Evolutionary conservation across 371 early-diverging fungal genomes (phyloP).

Genomic region (Mortierella sp.): DNA sequence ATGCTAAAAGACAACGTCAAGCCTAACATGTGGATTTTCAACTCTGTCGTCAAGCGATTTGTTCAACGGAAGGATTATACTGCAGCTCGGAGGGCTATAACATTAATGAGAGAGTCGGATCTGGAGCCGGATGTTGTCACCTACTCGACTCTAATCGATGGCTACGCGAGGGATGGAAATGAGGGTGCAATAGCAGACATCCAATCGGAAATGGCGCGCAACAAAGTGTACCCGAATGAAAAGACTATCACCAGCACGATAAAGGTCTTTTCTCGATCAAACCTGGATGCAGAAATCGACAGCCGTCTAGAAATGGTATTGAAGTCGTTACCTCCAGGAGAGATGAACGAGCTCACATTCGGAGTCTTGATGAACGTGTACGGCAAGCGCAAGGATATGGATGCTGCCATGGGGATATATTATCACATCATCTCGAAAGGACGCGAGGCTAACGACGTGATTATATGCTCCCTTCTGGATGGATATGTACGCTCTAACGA

Average conservation of each 20-base stretch:
- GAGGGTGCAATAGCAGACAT: conserved; percentile 47
- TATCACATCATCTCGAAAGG: conserved; percentile 28
- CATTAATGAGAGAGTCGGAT: conserved; percentile 46
- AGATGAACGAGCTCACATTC: conserved; percentile 44
- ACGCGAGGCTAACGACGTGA: conserved; percentile 31
- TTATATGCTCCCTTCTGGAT: conserved; percentile 47
- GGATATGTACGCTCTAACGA: conserved; percentile 38
- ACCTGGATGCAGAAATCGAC: conserved; percentile 26
- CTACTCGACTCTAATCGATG: conserved; percentile 43
- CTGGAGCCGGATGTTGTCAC: conserved; percentile 56
- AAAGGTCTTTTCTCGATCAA: conserved; percentile 47
- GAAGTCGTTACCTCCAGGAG: conserved; percentile 30
- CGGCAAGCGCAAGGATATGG: conserved; percentile 45
- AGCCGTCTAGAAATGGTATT: conserved; percentile 29
- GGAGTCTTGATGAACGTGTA: conserved; percentile 53
- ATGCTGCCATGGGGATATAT: conserved; percentile 39
- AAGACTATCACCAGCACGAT: conserved; percentile 65
- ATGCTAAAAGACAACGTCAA: conserved; percentile 53
- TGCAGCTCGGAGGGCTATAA: conserved; percentile 54
- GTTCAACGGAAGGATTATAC: conserved; percentile 54
- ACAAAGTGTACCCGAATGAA: conserved; percentile 60
- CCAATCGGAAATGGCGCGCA: conserved; percentile 42
- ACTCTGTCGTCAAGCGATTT: conserved; percentile 61
- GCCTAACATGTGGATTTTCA: conserved; percentile 61
- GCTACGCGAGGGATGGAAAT: conserved; percentile 43